Evolutionary conservation across 495 filamentous ascomycete species (phyloP).

Genomic region (Talaromyces nanjingensis): DNA sequence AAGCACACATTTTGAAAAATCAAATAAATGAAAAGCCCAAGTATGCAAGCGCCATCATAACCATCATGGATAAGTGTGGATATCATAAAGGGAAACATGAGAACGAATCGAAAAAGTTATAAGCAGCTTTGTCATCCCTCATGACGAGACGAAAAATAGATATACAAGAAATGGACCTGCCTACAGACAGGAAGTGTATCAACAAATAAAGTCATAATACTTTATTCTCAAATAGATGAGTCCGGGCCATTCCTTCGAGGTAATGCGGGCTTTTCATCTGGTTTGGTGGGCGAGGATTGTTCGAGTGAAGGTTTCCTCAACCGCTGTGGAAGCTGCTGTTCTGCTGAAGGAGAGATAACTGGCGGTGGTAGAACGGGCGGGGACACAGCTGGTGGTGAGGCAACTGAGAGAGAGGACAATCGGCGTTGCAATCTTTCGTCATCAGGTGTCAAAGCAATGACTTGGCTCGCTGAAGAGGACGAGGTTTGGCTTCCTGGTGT

Average conservation of each 20-base stretch:
- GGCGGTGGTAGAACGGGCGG: not conserved
- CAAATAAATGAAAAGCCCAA: not conserved
- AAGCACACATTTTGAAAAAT: slow-evolving; percentile 3
- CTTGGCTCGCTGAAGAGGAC: slow-evolving; percentile 21
- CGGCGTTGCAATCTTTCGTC: slow-evolving; percentile 20
- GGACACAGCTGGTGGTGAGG: not conserved
- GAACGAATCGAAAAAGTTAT: not conserved
- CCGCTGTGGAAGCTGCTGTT: not conserved
- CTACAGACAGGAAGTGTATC: not conserved
- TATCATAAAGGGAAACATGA: slow-evolving; percentile 5
- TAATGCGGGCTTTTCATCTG: not conserved
- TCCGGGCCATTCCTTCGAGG: not conserved
- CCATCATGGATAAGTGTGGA: slow-evolving; percentile 11
- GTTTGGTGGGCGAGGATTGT: not conserved
- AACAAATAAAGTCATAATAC: not conserved
- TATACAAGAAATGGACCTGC: not conserved
- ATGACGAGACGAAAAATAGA: not conserved
- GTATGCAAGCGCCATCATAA: slow-evolving; percentile 14
- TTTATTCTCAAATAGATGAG: not conserved
- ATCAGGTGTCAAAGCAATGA: slow-evolving; percentile 14
- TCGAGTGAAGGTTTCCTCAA: not conserved
- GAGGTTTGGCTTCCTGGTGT: slow-evolving; percentile 32
- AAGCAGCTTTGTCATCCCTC: not conserved
- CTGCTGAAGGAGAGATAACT: not conserved
- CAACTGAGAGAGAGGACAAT: not conserved